A percentile compares a stretch with the other conserved stretches of the same genome.
Evolutionary conservation across 441 rosid genomes (phyloP).

Genomic region (Dalechampia spathulata): DNA sequence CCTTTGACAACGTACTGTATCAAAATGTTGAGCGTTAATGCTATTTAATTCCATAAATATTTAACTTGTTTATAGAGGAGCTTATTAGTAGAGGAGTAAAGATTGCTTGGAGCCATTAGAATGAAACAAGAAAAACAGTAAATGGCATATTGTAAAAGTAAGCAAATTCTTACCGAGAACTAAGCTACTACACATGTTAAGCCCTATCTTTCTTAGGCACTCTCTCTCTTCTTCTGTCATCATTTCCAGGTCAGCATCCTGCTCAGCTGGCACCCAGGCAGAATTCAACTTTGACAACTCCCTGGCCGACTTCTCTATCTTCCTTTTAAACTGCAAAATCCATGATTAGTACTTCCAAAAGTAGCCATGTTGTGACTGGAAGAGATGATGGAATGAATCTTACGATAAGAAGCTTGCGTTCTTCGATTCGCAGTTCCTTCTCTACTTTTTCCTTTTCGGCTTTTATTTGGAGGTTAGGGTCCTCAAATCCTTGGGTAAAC

Average conservation of each 20-base stretch:
- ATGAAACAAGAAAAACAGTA: neutral
- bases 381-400: conserved; percentile 20
- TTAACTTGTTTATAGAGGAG: no score
- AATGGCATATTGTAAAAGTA: neutral
- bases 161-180: conserved; percentile 50
- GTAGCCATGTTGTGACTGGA: neutral
- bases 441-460: conserved; percentile 48
- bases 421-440: conserved; percentile 53
- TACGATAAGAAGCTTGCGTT: conserved; percentile 60
- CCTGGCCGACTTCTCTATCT: conserved; percentile 46
- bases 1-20: neutral
- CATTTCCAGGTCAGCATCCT: conserved; percentile 52
- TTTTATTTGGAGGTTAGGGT: conserved; percentile 33
- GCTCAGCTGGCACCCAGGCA: conserved; percentile 36
- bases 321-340: conserved; percentile 50
- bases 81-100: no score
- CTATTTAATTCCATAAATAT: no score
- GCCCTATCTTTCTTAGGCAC: conserved; percentile 63
- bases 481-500: conserved; percentile 23
- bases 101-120: no score
- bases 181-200: conserved; percentile 50
- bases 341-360: conserved; percentile 10
- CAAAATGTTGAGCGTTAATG: no score
- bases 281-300: conserved; percentile 48
- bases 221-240: conserved; percentile 73